A percentile compares a stretch with the other conserved stretches of the same genome.
Conservation (phyloP, 305 asterid species). For the Striga hermonthica region DNA sequence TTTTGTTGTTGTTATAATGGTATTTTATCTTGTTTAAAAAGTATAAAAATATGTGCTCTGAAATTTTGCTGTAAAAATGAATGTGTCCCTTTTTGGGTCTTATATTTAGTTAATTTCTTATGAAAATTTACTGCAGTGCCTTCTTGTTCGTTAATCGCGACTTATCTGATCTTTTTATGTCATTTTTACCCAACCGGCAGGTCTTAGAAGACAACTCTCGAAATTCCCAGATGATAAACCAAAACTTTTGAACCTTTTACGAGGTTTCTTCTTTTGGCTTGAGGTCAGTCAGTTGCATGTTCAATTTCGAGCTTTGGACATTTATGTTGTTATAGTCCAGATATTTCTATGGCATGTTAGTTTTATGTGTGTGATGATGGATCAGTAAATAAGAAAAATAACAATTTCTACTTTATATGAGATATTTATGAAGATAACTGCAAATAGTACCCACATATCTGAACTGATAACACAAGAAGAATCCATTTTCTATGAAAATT, state of each 20-base stretch:
- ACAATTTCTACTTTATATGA: neutral
- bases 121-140: neutral
- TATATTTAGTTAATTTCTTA: neutral
- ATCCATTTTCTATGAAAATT: neutral
- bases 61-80: neutral
- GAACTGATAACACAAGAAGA: neutral
- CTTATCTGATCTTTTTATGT: slow-evolving; percentile 4
- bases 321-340: neutral
- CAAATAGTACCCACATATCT: neutral
- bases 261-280: slow-evolving; percentile 71
- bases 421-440: neutral
- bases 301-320: neutral
- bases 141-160: neutral
- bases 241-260: slow-evolving; percentile 50
- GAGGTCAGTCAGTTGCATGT: slow-evolving; percentile 36
- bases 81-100: neutral
- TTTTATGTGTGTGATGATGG: neutral
- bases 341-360: neutral
- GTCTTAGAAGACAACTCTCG: slow-evolving; percentile 31
- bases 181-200: slow-evolving; percentile 36
- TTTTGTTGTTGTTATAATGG: neutral
- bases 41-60: too few relatives aligned
- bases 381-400: too few relatives aligned
- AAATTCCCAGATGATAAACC: slow-evolving; percentile 19
- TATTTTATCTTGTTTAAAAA: neutral